These are phyloP conservation scores for Oenanthe javanica DNA, from an alignment of 140 eudicot genomes.

Conservation along the genomic window DNA sequence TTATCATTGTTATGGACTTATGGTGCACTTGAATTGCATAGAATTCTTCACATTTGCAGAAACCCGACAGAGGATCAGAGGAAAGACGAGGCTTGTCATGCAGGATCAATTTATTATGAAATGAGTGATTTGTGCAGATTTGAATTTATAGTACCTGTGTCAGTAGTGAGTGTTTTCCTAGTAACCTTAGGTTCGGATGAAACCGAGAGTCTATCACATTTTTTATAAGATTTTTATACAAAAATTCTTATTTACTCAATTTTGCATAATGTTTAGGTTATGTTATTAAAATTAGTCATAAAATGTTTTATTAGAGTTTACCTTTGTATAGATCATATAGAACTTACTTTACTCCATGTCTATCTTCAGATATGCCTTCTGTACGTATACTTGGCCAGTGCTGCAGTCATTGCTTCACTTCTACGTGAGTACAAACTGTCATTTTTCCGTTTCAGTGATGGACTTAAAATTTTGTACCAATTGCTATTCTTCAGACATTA, in stretches of 20 bases:
- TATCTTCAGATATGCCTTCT: constrained; percentile 30
- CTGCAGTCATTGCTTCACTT: constrained; percentile 35
- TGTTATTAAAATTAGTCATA: not conserved
- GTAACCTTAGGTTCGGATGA: not conserved
- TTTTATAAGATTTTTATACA: not conserved
- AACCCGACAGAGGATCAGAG: too few relatives aligned
- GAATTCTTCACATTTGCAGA: too few relatives aligned
- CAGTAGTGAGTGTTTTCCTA: not conserved
- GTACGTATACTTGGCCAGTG: constrained; percentile 42
- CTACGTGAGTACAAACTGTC: constrained; percentile 29
- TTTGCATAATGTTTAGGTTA: not conserved
- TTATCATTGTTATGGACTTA: too few relatives aligned
- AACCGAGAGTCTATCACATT: not conserved
- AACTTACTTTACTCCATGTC: not conserved
- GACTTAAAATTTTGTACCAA: not conserved
- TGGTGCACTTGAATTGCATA: too few relatives aligned
- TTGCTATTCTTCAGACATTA: not conserved
- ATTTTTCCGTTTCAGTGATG: not conserved
- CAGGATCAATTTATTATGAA: not conserved
- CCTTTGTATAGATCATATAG: not conserved
- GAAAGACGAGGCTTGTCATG: too few relatives aligned
- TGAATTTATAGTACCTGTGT: not conserved
- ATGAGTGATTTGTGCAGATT: not conserved
- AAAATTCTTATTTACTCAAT: not conserved
- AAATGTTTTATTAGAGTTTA: not conserved